Base-by-base conservation (phyloP, 2,329 filamentous ascomycete genomes). In the Fusarium buxicola region DNA sequence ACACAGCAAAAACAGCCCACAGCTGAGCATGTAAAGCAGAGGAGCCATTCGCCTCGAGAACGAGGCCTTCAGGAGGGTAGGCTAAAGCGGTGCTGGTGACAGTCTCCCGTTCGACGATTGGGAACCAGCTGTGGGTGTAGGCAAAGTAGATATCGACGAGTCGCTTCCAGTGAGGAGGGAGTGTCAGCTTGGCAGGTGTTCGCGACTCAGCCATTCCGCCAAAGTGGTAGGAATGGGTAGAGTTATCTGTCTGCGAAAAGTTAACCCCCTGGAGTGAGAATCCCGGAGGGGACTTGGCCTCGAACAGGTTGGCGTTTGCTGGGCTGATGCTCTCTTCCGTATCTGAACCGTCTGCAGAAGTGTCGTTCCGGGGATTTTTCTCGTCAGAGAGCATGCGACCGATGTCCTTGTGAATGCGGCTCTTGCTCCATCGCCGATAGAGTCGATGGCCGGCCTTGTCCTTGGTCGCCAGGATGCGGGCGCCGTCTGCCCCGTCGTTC, bases 91-190 rank as follows among this genome's bases (percentile, higher is more conserved):
- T 80, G 54, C 66, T 80, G 45, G 89, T 77, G 5, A 91, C 77
- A 36, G 84, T 82, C 44, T 89, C 84, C 60, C 88, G 89, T 62
- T 92, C 88, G 10, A 89, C 79, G 24, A 94, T 87, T 0, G 91
- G 91, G 24, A 94, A 81, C 91, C 91, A 94, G 49, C 84, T 87
- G 72, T 93, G 89, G 0, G 88, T 91, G 66, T 91, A 92, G 2
- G 89, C 85, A 58, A 92, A 90, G 72, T 92, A 93, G 5, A 90
- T 82, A 64, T 92, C 89, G 34, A 93, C 77, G 5, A 93, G 80
- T 3, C 82, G 79, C 78, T 81, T 87, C 70, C 82, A 85, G 68
- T 85, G 82, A 13, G 74, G 69, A 13, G 82, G 87, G 0, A 90
- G 76, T 35, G 69, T 68, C 35, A 72, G 56, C 53, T 60, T 75